Percentiles rank a stretch among this genome's conserved stretches.
These are phyloP conservation scores for Nyssa sinensis DNA, from an alignment of 148 eudicot species.

Conservation along the genomic window DNA sequence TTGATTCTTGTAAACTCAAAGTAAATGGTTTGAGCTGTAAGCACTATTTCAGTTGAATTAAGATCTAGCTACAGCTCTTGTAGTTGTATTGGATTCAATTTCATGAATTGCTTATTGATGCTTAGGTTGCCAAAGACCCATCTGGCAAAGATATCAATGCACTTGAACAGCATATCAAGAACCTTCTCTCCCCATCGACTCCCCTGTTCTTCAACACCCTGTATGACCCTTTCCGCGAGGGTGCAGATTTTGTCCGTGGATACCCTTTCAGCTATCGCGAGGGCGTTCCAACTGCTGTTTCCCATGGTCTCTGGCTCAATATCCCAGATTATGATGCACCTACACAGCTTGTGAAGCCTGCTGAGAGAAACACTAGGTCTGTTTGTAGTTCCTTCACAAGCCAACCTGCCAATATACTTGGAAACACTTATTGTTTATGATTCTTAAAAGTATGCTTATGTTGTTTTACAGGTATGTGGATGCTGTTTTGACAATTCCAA, in stretches of 20 bases:
- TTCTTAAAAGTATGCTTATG: not conserved
- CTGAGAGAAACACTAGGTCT: conserved; percentile 57
- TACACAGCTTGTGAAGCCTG: conserved; percentile 72
- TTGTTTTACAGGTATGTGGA: conserved; percentile 50
- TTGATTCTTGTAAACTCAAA: no score
- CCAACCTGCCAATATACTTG: no score
- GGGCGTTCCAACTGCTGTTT: conserved; percentile 64
- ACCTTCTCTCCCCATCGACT: conserved; percentile 57
- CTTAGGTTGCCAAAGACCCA: conserved; percentile 64
- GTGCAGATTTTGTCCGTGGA: conserved; percentile 72
- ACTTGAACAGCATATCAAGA: conserved; percentile 59
- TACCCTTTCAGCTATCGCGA: conserved; percentile 62
- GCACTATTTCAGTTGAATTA: no score
- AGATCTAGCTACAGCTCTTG: no score
- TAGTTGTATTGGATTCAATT: not conserved
- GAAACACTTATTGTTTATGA: not conserved
- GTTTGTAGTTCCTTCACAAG: not conserved
- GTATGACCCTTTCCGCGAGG: conserved; percentile 60
- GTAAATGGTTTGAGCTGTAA: no score
- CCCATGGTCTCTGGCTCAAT: conserved; percentile 71
- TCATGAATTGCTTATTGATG: not conserved
- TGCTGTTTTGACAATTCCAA: conserved; percentile 59
- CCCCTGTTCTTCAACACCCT: conserved; percentile 69
- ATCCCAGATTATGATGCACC: conserved; percentile 76
- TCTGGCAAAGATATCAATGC: conserved; percentile 62